A percentile compares a stretch with the other conserved stretches of the same genome.
phyloP scores from a whole-genome alignment of 106 monocot genomes.

The Xerophyta viscosa region DNA sequence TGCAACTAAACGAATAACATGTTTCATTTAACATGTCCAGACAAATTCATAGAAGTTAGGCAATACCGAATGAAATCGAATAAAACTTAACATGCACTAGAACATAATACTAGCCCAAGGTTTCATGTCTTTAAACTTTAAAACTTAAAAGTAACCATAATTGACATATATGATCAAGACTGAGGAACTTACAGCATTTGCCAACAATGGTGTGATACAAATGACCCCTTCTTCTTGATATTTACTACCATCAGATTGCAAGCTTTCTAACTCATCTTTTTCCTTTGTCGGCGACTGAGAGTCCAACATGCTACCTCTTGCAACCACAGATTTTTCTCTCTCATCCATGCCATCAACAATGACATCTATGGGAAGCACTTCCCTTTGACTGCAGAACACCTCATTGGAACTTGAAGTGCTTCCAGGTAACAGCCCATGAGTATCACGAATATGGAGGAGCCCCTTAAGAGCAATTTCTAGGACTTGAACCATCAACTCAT shows the following conservation, averaged over 20 bases:
- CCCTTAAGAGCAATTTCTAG: constrained; percentile 17
- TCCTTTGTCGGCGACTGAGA: background rate
- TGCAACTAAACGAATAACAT: too few species aligned
- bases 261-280: constrained; percentile 4
- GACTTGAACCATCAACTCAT: constrained; percentile 21
- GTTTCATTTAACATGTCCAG: too few species aligned
- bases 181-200: constrained; percentile 12
- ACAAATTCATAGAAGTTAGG: too few species aligned
- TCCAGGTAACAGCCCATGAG: constrained; percentile 1
- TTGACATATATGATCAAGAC: too few species aligned
- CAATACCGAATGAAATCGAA: too few species aligned
- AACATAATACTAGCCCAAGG: too few species aligned
- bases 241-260: background rate
- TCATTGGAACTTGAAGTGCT: background rate
- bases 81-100: too few species aligned
- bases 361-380: background rate
- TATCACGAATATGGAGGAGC: constrained; percentile 12
- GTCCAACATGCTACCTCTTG: background rate
- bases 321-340: background rate
- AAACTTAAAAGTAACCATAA: too few species aligned
- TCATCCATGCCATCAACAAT: constrained; percentile 5
- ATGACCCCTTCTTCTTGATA: constrained; percentile 5
- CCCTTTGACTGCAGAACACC: background rate
- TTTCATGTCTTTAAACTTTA: too few species aligned
- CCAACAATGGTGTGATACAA: too few species aligned